Percentiles rank a stretch among this genome's conserved stretches.
These are phyloP conservation scores for Fraxinus greggii DNA, from an alignment of 305 asterid genomes.

Conservation along the genomic window DNA sequence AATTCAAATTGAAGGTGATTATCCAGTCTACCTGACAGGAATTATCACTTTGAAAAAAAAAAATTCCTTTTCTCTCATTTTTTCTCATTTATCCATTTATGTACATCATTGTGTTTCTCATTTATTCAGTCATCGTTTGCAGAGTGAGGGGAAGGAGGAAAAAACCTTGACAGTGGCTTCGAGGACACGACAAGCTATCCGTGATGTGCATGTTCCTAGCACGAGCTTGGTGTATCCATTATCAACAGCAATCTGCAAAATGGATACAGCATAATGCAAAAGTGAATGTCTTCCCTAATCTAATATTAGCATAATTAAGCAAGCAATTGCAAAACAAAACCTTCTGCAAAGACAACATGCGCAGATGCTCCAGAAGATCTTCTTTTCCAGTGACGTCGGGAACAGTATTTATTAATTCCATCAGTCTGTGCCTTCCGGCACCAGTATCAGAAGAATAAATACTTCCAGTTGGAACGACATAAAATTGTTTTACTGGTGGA, in stretches of 20 bases:
- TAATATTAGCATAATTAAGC: slow-evolving; percentile 8
- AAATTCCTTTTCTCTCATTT: not conserved
- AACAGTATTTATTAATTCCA: slow-evolving; percentile 44
- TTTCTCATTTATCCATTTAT: not conserved
- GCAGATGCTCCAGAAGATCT: slow-evolving; percentile 65
- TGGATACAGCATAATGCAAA: slow-evolving; percentile 17
- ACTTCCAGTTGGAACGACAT: slow-evolving; percentile 53
- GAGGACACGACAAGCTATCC: slow-evolving; percentile 83
- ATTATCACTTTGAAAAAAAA: not conserved
- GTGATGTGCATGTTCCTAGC: slow-evolving; percentile 62
- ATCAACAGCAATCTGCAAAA: slow-evolving; percentile 65
- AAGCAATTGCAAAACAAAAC: slow-evolving; percentile 34
- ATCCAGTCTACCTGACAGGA: not conserved
- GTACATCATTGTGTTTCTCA: not conserved
- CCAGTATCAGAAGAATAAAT: slow-evolving; percentile 45
- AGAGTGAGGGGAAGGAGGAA: not conserved
- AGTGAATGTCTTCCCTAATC: slow-evolving; percentile 2
- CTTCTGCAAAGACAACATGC: slow-evolving; percentile 69
- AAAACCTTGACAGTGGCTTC: slow-evolving; percentile 93
- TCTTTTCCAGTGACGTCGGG: slow-evolving; percentile 80
- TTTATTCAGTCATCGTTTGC: not conserved
- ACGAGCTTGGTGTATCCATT: slow-evolving; percentile 80
- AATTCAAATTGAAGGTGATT: not conserved
- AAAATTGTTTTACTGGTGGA: slow-evolving; percentile 64
- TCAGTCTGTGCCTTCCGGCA: slow-evolving; percentile 49